Evolutionary conservation across 2,329 filamentous ascomycete species (phyloP).

Genomic region (Neocatenulostroma microsporum): DNA sequence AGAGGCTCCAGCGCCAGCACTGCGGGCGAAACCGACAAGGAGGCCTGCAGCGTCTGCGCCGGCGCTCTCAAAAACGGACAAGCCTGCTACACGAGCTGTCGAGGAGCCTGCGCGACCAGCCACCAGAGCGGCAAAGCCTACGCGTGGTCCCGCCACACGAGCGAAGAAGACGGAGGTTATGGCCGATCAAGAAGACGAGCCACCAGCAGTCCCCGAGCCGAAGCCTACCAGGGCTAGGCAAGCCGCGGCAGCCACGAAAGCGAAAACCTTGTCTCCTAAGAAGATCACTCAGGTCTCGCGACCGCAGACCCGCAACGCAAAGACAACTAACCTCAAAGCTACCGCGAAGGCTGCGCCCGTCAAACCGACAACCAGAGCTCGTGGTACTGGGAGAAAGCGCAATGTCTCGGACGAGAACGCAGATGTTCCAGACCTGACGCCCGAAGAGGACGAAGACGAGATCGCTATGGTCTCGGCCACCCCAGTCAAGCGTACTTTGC

Average conservation of each 20-base stretch:
- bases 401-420: constrained; percentile 28
- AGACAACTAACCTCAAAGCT: constrained; percentile 9
- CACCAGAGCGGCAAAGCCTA: not conserved
- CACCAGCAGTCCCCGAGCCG: not conserved
- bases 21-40: constrained; percentile 6
- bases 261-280: constrained; percentile 28
- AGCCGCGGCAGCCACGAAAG: constrained; percentile 16
- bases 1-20: constrained; percentile 2
- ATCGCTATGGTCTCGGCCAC: constrained; percentile 5
- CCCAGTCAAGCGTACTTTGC: constrained; percentile 4
- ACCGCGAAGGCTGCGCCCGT: not conserved
- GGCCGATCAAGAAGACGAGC: not conserved
- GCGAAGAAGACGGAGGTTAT: constrained; percentile 5
- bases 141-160: constrained; percentile 1
- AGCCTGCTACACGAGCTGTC: no score
- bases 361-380: constrained; percentile 8
- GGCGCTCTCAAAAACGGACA: no score
- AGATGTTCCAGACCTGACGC: constrained; percentile 11
- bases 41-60: no score
- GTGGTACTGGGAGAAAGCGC: constrained; percentile 14
- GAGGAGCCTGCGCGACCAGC: not conserved
- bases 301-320: constrained; percentile 12
- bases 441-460: constrained; percentile 7
- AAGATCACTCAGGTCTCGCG: constrained; percentile 30
- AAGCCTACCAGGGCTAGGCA: constrained; percentile 2